Percentiles rank a stretch among this genome's conserved stretches.
phyloP scores from a whole-genome alignment of 2,329 filamentous ascomycete genomes.

The Cercospora sesami region DNA sequence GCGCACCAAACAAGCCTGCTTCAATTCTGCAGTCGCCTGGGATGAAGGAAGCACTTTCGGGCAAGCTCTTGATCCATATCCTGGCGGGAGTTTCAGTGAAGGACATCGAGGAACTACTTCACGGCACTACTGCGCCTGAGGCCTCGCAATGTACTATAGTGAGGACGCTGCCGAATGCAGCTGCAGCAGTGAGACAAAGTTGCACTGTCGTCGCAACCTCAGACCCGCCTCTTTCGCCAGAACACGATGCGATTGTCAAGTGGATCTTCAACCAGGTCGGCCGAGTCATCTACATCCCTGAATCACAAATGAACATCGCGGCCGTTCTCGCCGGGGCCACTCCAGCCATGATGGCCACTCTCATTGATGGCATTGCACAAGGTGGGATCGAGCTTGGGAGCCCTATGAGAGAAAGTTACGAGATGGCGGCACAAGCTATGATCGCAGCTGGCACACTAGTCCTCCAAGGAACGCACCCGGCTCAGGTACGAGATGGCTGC shows the following conservation, averaged over 20 bases:
- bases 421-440: conserved; percentile 80
- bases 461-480: conserved; percentile 69
- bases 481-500: conserved; percentile 74
- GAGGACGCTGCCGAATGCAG: conserved; percentile 82
- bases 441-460: conserved; percentile 70
- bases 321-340: conserved; percentile 74
- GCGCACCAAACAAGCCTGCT: conserved; percentile 74
- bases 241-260: conserved; percentile 61
- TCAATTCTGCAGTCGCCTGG: conserved; percentile 67
- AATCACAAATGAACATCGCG: conserved; percentile 68
- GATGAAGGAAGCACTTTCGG: conserved; percentile 70
- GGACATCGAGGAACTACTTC: conserved; percentile 61
- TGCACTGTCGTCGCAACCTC: conserved; percentile 75
- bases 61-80: conserved; percentile 80
- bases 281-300: conserved; percentile 66
- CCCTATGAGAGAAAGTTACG: conserved; percentile 68
- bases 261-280: conserved; percentile 79
- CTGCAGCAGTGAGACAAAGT: conserved; percentile 72
- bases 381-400: conserved; percentile 78
- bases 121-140: conserved; percentile 48
- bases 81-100: conserved; percentile 72
- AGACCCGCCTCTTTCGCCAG: conserved; percentile 57
- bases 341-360: conserved; percentile 73
- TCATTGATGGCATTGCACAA: conserved; percentile 73
- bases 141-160: conserved; percentile 64